Base-by-base conservation (phyloP, 1,139 yeast genomes). In the Petasospora fabianii region DNA sequence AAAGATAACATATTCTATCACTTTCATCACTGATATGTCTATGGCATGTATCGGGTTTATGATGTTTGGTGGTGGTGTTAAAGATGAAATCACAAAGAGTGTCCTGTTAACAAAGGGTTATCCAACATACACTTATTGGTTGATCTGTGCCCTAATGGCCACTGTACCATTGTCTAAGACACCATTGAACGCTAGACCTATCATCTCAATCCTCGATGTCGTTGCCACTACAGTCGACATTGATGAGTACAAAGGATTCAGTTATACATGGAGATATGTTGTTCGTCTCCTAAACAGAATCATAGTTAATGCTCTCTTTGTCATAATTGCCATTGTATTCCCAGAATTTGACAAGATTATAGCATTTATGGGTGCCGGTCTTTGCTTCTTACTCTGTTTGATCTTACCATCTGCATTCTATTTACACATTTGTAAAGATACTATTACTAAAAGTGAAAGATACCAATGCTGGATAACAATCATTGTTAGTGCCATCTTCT, bases 111-210 rank as follows among this genome's bases (percentile, higher is more conserved):
- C 87, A 1, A 62, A 71, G 7, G 95, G 95, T 0, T 87, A 85
- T 54, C 96, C 97, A 0, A 43, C 56, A 2, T 77, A 80, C 69
- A 67, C 84, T 9, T 76, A 80, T 42, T 75, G 77, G 3, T 53
- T 79, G 27, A 71, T 90, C 38, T 83, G 92, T 38, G 72, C 73
- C 0, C 65, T 86, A 34, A 84, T 88, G 67, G 85, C 95, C 28
- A 54, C 88, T 29, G 77, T 90, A 20, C 97, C 97, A 1, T 61
- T 88, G 31, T 88, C 96, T 1, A 90, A 90, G 56, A 77, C 92
- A 1, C 96, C 97, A 0, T 68, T 90, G 35, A 84, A 82, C 53
- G 88, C 94, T 8, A 78, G 92, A 51, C 97, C 97, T 1, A 82
- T 90, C 30, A 77, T 86, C 16, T 74, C 92, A 6, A 82, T 94